Evolutionary conservation across 2,329 filamentous ascomycete species (phyloP).

Genomic region (Teratosphaeriaceae sp.): DNA sequence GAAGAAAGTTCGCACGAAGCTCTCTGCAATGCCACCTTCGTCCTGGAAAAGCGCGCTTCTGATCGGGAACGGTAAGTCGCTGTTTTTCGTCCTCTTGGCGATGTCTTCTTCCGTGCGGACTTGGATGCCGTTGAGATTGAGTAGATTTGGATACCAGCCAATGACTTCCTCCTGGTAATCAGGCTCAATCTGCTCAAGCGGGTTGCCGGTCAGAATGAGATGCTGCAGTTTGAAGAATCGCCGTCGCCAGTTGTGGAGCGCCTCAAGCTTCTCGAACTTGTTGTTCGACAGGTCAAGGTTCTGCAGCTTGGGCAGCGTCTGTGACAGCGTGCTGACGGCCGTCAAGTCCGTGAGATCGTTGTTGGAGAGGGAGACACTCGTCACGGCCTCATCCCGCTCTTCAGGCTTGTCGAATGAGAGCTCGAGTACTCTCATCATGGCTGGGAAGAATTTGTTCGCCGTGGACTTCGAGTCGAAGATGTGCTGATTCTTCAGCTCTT

Average conservation of each 20-base stretch:
- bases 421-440: constrained; percentile 81
- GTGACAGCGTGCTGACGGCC: constrained; percentile 66
- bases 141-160: constrained; percentile 76
- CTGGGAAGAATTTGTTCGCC: constrained; percentile 83
- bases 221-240: constrained; percentile 76
- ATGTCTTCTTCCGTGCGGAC: constrained; percentile 68
- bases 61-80: constrained; percentile 55
- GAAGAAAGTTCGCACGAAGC: constrained; percentile 70
- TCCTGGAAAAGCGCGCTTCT: constrained; percentile 65
- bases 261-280: constrained; percentile 60
- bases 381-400: constrained; percentile 69
- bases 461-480: constrained; percentile 67
- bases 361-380: constrained; percentile 72
- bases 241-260: constrained; percentile 68
- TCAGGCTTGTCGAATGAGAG: constrained; percentile 64
- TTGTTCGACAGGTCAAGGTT: constrained; percentile 88
- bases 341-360: constrained; percentile 70
- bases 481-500: constrained; percentile 63
- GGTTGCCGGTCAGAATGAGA: constrained; percentile 70
- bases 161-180: constrained; percentile 62
- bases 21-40: constrained; percentile 65
- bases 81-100: constrained; percentile 47
- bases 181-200: constrained; percentile 47
- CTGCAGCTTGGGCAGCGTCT: constrained; percentile 75
- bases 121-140: constrained; percentile 66